A percentile compares a stretch with the other conserved stretches of the same genome.
Evolutionary conservation across 768 basidiomycete genomes (phyloP).

Genomic region (Boletus rubescentipes): DNA sequence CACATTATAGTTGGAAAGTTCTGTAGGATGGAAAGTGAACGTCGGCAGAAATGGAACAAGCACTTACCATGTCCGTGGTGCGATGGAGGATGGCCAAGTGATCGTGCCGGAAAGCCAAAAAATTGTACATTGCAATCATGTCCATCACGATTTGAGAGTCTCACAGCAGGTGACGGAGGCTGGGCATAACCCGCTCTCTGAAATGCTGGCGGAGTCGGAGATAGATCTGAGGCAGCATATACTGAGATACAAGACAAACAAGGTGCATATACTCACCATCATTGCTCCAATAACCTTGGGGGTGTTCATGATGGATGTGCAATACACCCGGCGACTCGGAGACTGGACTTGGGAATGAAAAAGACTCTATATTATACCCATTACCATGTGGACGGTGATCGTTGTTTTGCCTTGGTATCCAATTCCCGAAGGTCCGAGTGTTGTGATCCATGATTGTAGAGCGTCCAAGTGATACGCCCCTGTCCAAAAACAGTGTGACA

Average conservation of each 20-base stretch:
- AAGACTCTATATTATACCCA: neutral
- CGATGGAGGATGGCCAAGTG: neutral
- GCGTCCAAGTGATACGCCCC: neutral
- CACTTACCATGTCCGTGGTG: conserved; percentile 2
- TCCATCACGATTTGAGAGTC: neutral
- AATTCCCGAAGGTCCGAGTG: neutral
- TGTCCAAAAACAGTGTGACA: conserved; percentile 16
- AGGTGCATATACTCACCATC: conserved; percentile 30
- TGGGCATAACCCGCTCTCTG: conserved; percentile 3
- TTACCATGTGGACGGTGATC: neutral
- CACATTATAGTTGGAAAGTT: neutral
- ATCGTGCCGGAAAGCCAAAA: neutral
- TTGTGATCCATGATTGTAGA: conserved; percentile 17
- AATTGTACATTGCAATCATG: neutral
- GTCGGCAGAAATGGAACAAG: neutral
- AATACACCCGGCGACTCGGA: conserved; percentile 6
- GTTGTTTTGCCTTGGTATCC: neutral
- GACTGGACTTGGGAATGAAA: conserved; percentile 8
- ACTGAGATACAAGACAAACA: neutral
- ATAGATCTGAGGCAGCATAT: conserved; percentile 34
- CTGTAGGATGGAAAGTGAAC: conserved; percentile 5
- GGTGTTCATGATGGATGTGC: conserved; percentile 2
- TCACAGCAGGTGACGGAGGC: conserved; percentile 2
- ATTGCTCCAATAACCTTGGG: conserved; percentile 6
- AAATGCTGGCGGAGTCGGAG: conserved; percentile 36